Evolutionary conservation across 192 early-diverging fungal species (phyloP).

Genomic region (Mortierella claussenii): DNA sequence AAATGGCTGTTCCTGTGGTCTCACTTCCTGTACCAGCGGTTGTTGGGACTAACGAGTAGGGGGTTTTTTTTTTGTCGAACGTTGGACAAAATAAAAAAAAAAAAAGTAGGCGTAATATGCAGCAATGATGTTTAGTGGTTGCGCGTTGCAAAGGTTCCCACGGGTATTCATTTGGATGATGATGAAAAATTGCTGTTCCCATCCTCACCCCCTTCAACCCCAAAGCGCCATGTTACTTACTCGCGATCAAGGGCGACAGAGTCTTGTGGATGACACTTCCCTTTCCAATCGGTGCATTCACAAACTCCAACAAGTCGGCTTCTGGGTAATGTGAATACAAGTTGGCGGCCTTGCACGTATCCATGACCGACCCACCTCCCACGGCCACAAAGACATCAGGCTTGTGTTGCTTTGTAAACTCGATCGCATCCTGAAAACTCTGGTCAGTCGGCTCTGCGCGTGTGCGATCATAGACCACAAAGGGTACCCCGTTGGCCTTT

Average conservation of each 20-base stretch:
- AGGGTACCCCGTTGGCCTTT: constrained; percentile 69
- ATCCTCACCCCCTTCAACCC: too few species aligned
- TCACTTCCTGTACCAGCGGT: constrained; percentile 85
- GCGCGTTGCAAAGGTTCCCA: too few species aligned
- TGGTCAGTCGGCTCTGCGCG: constrained; percentile 87
- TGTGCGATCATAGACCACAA: constrained; percentile 80
- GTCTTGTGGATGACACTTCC: constrained; percentile 79
- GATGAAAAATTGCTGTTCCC: too few species aligned
- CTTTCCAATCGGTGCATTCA: constrained; percentile 92
- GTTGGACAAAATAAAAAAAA: neutral
- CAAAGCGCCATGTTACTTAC: too few species aligned
- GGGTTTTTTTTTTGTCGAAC: neutral
- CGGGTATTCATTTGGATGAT: too few species aligned
- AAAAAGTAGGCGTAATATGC: too few species aligned
- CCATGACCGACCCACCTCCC: constrained; percentile 91
- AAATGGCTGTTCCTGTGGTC: constrained; percentile 94
- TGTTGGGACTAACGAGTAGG: constrained; percentile 61
- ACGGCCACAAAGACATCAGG: constrained; percentile 92
- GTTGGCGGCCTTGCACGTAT: constrained; percentile 93
- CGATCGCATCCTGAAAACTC: constrained; percentile 86
- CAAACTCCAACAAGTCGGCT: constrained; percentile 90
- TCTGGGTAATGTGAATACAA: constrained; percentile 84
- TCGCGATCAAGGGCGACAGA: constrained; percentile 83
- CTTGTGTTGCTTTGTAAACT: constrained; percentile 74
- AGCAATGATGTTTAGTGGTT: too few species aligned